A percentile compares a stretch with the other conserved stretches of the same genome.
These are phyloP conservation scores for Aspergillus neotritici DNA, from an alignment of 2,329 filamentous ascomycete species.

Conservation along the genomic window DNA sequence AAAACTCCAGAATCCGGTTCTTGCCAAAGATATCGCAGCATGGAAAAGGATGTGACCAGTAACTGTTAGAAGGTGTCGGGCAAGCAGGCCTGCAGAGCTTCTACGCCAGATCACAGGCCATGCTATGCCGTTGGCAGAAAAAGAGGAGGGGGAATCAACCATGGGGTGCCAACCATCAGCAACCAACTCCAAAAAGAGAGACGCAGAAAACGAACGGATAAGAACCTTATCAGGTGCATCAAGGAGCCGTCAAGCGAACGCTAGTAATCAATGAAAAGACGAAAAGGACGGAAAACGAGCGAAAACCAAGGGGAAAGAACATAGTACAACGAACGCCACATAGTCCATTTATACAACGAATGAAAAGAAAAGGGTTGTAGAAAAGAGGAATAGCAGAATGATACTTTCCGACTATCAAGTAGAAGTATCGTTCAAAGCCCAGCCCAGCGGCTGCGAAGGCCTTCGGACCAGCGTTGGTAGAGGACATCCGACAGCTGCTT, in stretches of 20 bases:
- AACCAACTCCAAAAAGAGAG: constrained; percentile 6
- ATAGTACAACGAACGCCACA: constrained; percentile 20
- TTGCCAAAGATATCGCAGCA: background rate
- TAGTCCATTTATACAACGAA: constrained; percentile 27
- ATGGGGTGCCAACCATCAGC: constrained; percentile 9
- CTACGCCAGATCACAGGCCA: background rate
- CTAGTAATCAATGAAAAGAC: constrained; percentile 4
- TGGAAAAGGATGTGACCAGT: no score
- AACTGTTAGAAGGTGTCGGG: no score
- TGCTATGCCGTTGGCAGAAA: background rate
- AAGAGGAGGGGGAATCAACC: background rate
- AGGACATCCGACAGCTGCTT: constrained; percentile 84
- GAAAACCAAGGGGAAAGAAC: constrained; percentile 9
- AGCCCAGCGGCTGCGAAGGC: constrained; percentile 66
- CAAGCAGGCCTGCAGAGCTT: background rate
- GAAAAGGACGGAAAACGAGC: constrained; percentile 8
- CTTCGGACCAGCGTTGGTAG: constrained; percentile 85
- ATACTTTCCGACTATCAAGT: constrained; percentile 1
- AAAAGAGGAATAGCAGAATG: background rate
- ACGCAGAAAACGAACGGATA: background rate
- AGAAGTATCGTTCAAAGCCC: constrained; percentile 18
- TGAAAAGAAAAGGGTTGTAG: constrained; percentile 10
- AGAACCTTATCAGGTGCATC: background rate
- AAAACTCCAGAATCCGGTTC: constrained; percentile 11
- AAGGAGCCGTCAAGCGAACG: constrained; percentile 4